Percentiles rank a stretch among this genome's conserved stretches.
Conservation (phyloP, 768 basidiomycete genomes). For the Leccinum longicurvipes region DNA sequence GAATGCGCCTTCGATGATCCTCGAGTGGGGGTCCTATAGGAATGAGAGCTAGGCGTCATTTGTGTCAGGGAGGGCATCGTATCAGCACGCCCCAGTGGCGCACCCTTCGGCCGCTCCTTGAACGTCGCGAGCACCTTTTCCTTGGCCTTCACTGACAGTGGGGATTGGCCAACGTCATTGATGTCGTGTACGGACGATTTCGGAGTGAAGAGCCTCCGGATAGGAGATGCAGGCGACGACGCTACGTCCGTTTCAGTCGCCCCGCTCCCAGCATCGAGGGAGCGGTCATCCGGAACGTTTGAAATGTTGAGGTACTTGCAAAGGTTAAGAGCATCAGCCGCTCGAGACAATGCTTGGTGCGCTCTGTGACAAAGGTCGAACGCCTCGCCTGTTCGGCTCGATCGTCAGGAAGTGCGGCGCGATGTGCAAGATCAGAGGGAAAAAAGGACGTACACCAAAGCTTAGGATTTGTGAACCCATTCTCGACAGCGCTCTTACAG, state of each 20-base stretch:
- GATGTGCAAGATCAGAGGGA: neutral
- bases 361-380: neutral
- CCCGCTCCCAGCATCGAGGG: neutral
- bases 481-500: conserved; percentile 1
- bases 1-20: neutral
- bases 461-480: neutral
- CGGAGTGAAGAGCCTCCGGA: neutral
- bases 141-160: neutral
- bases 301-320: neutral
- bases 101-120: neutral
- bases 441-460: conserved; percentile 14
- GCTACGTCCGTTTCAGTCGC: neutral
- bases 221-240: neutral
- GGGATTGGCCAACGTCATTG: neutral
- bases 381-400: conserved; percentile 8
- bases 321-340: conserved; percentile 3
- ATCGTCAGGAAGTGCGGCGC: neutral
- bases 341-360: neutral
- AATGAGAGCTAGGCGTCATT: neutral
- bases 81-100: conserved; percentile 12
- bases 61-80: conserved; percentile 15
- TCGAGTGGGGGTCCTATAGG: neutral
- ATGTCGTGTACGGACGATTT: neutral
- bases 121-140: conserved; percentile 2
- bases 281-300: neutral